These are phyloP conservation scores for Populus tomentosa DNA, from an alignment of 441 rosid species.

Conservation along the genomic window DNA sequence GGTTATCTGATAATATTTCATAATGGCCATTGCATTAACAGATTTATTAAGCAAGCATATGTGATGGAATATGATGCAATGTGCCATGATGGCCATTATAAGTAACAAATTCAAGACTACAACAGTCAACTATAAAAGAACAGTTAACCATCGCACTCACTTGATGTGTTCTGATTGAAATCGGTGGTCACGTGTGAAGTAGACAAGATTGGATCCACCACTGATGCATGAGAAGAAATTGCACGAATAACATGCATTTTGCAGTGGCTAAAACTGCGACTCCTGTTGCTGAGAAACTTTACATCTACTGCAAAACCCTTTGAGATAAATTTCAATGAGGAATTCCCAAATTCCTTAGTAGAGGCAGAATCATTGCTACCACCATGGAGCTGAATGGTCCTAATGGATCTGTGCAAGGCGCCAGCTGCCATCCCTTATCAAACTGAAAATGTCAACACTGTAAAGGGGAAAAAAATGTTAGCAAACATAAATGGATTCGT, in stretches of 20 bases:
- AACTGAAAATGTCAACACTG: background rate
- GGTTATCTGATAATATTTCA: background rate
- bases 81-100: background rate
- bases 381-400: conserved; percentile 26
- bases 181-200: conserved; percentile 28
- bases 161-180: conserved; percentile 43
- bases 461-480: background rate
- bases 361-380: conserved; percentile 7
- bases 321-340: conserved; percentile 26
- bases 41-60: background rate
- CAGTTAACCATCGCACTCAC: conserved; percentile 27
- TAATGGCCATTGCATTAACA: background rate
- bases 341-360: conserved; percentile 22
- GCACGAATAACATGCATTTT: conserved; percentile 29
- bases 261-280: conserved; percentile 20
- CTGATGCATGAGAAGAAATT: conserved; percentile 45
- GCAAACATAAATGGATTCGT: background rate
- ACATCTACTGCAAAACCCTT: conserved; percentile 28
- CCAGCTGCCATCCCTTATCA: conserved; percentile 37
- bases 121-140: background rate
- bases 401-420: conserved; percentile 34
- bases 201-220: conserved; percentile 40
- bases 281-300: conserved; percentile 14
- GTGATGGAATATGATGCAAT: background rate
- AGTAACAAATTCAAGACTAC: background rate